Base-by-base conservation (phyloP, 2,329 filamentous ascomycete genomes). In the Fusarium secorum region DNA sequence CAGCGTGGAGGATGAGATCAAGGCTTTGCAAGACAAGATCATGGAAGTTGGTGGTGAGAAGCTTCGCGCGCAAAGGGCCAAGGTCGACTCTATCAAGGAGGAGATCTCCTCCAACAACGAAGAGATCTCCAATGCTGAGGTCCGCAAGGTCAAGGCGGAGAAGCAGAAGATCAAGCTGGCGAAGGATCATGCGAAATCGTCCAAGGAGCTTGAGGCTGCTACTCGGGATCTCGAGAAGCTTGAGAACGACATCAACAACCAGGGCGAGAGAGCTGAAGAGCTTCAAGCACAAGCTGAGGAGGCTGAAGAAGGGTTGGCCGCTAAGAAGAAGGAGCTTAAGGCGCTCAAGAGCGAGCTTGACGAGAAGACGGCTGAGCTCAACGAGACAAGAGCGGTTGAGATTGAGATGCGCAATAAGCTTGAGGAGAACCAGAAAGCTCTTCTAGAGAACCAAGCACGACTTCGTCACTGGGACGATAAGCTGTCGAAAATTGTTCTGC, bases 341-440 rank as follows among this genome's bases (percentile, higher is more conserved):
- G 85, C 88, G 14, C 81, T 98, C 60, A 99, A 98, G 83, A 84
- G 88, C 7, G 93, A 97, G 75, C 86, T 98, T 15, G 95, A 99
- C 72, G 90, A 93, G 75, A 97, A 95, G 85, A 92, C 89, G 4
- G 84, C 90, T 0, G 94, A 97, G 78, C 86, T 98, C 61, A 98
- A 98, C 77, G 92, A 94, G 77, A 97, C 92, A 0, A 89, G 95
- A 14, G 95, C 94, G 1, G 85, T 91, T 6, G 96, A 99, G 80
- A 98, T 99, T 67, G 96, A 99, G 81, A 98, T 98, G 94, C 92
- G 93, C 70, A 98, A 98, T 82, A 97, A 97, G 83, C 90, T 99
- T 3, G 96, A 98, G 78, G 95, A 98, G 78, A 96, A 95, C 79
- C 93, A 97, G 73, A 99, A 99, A 82, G 89, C 91, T 14, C 87